phyloP scores from a whole-genome alignment of 345 rosid genomes.

The Laguncularia racemosa region DNA sequence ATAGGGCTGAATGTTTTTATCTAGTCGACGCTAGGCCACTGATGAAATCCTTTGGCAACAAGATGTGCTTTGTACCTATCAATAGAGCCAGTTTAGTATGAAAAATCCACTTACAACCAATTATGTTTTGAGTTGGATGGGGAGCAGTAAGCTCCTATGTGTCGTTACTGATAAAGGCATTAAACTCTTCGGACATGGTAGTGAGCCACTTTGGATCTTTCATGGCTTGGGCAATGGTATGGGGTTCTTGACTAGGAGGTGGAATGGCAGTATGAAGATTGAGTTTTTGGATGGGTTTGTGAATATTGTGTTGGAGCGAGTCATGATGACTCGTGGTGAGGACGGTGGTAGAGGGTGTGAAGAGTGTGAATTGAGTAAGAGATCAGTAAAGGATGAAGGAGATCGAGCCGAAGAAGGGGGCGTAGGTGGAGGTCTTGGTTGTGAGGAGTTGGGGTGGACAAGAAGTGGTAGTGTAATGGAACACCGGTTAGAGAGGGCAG shows the following conservation, averaged over 20 bases:
- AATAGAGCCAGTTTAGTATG: not conserved
- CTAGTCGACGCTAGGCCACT: not conserved
- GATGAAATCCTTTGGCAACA: not conserved
- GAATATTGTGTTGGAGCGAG: not conserved
- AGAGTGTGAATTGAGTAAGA: not conserved
- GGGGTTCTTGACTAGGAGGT: not conserved
- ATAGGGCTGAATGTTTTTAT: not conserved
- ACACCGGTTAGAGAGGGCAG: no score
- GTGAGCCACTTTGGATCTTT: not conserved
- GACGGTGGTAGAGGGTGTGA: not conserved
- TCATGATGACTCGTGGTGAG: not conserved
- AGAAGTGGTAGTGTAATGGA: no score
- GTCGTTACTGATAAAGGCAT: not conserved
- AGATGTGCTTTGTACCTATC: no score
- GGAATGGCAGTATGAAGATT: not conserved
- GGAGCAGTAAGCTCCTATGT: not conserved
- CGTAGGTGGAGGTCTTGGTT: not conserved
- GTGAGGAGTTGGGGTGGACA: not conserved
- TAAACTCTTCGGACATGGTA: not conserved
- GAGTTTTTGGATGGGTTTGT: not conserved
- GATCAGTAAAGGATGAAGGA: not conserved
- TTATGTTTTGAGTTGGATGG: not conserved
- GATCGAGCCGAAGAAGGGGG: not conserved
- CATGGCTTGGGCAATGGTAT: not conserved
- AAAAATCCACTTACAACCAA: slow-evolving; percentile 6